phyloP scores from a whole-genome alignment of 768 basidiomycete genomes.

The Termitomyces sp. region DNA sequence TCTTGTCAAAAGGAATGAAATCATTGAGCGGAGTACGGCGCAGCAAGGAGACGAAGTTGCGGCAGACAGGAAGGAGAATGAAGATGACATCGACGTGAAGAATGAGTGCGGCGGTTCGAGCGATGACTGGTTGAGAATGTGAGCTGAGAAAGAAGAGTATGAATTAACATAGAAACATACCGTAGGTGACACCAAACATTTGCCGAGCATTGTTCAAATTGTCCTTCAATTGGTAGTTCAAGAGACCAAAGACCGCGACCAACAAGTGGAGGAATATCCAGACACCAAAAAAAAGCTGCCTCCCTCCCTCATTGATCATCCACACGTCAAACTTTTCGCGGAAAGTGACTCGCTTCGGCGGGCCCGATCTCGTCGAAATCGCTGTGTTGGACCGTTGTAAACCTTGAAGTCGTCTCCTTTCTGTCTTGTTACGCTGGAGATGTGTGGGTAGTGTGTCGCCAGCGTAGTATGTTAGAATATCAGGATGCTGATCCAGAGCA shows the following conservation, averaged over 20 bases:
- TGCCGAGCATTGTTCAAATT: conserved; percentile 62
- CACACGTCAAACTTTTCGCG: conserved; percentile 58
- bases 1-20: conserved; percentile 91
- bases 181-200: conserved; percentile 71
- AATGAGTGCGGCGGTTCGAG: conserved; percentile 83
- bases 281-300: conserved; percentile 68
- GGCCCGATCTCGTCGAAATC: conserved; percentile 19
- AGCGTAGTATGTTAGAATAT: conserved; percentile 28
- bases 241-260: conserved; percentile 69
- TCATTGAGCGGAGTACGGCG: conserved; percentile 82
- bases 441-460: conserved; percentile 33
- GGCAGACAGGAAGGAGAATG: conserved; percentile 92
- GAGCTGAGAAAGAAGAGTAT: conserved; percentile 38
- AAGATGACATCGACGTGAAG: conserved; percentile 90
- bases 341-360: conserved; percentile 33
- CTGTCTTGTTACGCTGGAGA: conserved; percentile 82
- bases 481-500: conserved; percentile 50
- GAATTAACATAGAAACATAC: conserved; percentile 34
- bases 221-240: conserved; percentile 79
- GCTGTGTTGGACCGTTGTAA: conserved; percentile 60
- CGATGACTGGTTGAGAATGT: conserved; percentile 52
- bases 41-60: conserved; percentile 88
- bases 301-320: conserved; percentile 93
- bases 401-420: conserved; percentile 79
- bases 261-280: conserved; percentile 81